A percentile compares a stretch with the other conserved stretches of the same genome.
These are phyloP conservation scores for Pyrenophora seminiperda DNA, from an alignment of 2,329 filamentous ascomycete genomes.

Conservation along the genomic window DNA sequence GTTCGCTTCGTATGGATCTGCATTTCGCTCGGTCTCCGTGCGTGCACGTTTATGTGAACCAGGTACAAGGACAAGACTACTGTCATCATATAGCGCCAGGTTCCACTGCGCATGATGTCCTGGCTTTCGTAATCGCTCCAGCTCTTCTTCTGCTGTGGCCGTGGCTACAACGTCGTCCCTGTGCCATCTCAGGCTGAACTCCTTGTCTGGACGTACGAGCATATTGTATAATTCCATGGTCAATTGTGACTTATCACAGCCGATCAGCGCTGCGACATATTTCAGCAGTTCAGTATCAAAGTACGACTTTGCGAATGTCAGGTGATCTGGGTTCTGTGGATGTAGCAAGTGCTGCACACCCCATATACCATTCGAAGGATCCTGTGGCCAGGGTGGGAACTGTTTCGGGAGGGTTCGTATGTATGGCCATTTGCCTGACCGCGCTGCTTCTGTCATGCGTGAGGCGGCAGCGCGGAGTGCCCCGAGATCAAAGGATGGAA, in stretches of 20 bases:
- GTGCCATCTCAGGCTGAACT: slow-evolving; percentile 83
- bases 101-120: slow-evolving; percentile 87
- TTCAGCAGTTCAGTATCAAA: slow-evolving; percentile 69
- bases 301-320: slow-evolving; percentile 70
- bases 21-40: slow-evolving; percentile 70
- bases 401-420: slow-evolving; percentile 87
- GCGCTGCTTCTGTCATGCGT: slow-evolving; percentile 64
- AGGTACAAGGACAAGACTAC: slow-evolving; percentile 73
- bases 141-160: slow-evolving; percentile 70
- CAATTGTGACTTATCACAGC: slow-evolving; percentile 60
- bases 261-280: slow-evolving; percentile 69
- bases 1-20: slow-evolving; percentile 65
- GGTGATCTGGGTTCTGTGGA: slow-evolving; percentile 67
- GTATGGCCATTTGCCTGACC: slow-evolving; percentile 76
- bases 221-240: slow-evolving; percentile 91
- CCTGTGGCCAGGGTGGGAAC: slow-evolving; percentile 82
- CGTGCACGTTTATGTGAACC: slow-evolving; percentile 74
- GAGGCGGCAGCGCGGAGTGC: slow-evolving; percentile 65
- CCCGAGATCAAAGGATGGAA: slow-evolving; percentile 55
- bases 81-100: slow-evolving; percentile 76
- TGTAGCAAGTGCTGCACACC: slow-evolving; percentile 85
- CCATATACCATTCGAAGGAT: slow-evolving; percentile 73
- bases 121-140: slow-evolving; percentile 62
- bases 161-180: slow-evolving; percentile 78
- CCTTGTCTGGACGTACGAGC: slow-evolving; percentile 71